Evolutionary conservation across 2,329 filamentous ascomycete genomes (phyloP).

Genomic region (Ascochyta lentis): DNA sequence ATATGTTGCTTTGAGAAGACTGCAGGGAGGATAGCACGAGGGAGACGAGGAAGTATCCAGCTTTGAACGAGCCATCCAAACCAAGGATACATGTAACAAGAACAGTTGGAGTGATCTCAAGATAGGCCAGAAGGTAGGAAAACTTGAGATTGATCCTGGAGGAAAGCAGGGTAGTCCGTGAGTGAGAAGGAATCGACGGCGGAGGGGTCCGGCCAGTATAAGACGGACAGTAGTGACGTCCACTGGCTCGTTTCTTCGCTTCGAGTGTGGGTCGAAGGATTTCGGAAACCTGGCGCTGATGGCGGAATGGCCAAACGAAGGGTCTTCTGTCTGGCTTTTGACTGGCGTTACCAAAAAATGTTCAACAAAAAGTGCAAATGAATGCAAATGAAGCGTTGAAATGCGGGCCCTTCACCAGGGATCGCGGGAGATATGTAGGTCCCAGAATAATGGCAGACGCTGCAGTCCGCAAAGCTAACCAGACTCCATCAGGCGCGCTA

Average conservation of each 20-base stretch:
- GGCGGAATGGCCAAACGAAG: slow-evolving; percentile 9
- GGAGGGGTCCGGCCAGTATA: slow-evolving; percentile 11
- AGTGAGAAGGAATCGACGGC: background rate
- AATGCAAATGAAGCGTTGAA: slow-evolving; percentile 19
- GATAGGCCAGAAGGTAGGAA: background rate
- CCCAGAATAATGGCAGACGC: slow-evolving; percentile 18
- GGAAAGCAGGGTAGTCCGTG: background rate
- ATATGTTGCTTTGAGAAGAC: slow-evolving; percentile 35
- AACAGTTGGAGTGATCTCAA: background rate
- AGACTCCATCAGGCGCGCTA: slow-evolving; percentile 5
- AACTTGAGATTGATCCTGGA: background rate
- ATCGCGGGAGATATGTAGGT: slow-evolving; percentile 22
- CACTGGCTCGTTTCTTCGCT: slow-evolving; percentile 15
- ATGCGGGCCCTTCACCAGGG: slow-evolving; percentile 21
- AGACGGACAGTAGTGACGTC: slow-evolving; percentile 14
- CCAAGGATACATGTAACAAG: slow-evolving; percentile 2
- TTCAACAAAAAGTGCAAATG: slow-evolving; percentile 16
- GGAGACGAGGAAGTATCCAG: slow-evolving; percentile 16
- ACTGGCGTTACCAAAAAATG: slow-evolving; percentile 6
- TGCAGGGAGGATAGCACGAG: slow-evolving; percentile 12
- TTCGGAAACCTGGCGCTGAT: slow-evolving; percentile 16
- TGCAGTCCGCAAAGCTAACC: slow-evolving; percentile 5
- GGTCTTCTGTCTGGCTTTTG: slow-evolving; percentile 1
- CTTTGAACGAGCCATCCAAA: slow-evolving; percentile 46
- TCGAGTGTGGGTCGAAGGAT: slow-evolving; percentile 18